Percentiles rank a stretch among this genome's conserved stretches.
Evolutionary conservation across 345 rosid genomes (phyloP).

Genomic region (Hibiscus trionum): DNA sequence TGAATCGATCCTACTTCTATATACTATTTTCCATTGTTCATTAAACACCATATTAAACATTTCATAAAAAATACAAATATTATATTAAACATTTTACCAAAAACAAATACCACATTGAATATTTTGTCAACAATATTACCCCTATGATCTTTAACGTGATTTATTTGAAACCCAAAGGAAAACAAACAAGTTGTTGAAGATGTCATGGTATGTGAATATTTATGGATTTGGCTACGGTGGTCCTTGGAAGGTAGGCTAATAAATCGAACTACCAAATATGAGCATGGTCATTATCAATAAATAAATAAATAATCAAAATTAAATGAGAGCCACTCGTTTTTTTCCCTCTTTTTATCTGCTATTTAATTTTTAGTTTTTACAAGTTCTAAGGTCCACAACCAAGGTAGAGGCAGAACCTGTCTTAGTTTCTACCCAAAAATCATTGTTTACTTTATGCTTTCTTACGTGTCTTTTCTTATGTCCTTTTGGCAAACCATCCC

Average conservation of each 20-base stretch:
- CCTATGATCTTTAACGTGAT: too few species aligned
- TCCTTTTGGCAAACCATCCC: not conserved
- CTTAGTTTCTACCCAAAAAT: not conserved
- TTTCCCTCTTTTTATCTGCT: too few species aligned
- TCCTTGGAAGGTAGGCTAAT: not conserved
- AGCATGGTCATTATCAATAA: not conserved
- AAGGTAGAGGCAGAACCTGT: not conserved
- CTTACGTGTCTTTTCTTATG: not conserved
- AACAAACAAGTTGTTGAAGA: too few species aligned
- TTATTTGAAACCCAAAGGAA: too few species aligned
- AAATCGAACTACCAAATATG: not conserved
- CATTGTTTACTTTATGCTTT: not conserved
- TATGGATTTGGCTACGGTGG: not conserved
- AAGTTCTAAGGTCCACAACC: slow-evolving; percentile 12
- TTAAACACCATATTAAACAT: too few species aligned
- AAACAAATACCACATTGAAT: too few species aligned
- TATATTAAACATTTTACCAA: too few species aligned
- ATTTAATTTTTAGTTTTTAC: not conserved
- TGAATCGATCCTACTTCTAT: too few species aligned
- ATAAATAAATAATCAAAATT: not conserved
- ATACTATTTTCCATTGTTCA: too few species aligned
- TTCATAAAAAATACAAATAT: too few species aligned
- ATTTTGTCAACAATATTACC: too few species aligned
- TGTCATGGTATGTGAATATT: not conserved
- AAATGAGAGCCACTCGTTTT: not conserved